Evolutionary conservation across 2,329 filamentous ascomycete species (phyloP), one percentile per base, ranked within the genome.

Genomic region (Aspergillus niger): DNA sequence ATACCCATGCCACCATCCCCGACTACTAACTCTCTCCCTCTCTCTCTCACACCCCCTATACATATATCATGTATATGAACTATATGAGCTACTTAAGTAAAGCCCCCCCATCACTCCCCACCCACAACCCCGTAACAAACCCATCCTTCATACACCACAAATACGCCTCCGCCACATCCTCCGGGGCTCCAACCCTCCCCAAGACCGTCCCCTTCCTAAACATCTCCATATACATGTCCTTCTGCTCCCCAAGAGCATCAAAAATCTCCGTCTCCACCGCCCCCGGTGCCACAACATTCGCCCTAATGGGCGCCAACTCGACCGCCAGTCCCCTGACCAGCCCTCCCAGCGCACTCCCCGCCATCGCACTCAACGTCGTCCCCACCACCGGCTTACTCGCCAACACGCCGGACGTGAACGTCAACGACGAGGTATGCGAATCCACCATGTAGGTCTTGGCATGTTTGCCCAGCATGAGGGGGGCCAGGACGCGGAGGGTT

Each of bases 81-180:
- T 20, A 20, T 20, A 20, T 17, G 20, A 20, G 0, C 20, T 20
- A 20, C 57, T 63, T 67, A 59, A 75, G 63, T 56, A 77, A 56
- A 48, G 67, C 71, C 6, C 79, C 79, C 11, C 77, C 78, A 65
- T 79, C 74, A 22, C 69, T 69, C 8, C 67, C 66, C 7, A 77
- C 63, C 28, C 71, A 58, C 10, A 60, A 65, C 1, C 79, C 79
- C 1, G 74, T 79, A 8, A 73, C 70, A 65, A 76, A 79, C 38
- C 65, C 55, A 69, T 81, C 79, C 63, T 73, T 76, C 79, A 82
- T 81, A 8, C 76, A 49, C 65, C 76, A 80, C 3, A 76, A 65
- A 73, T 81, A 81, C 20, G 75, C 73, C 70, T 82, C 79, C 1
- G 78, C 79, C 57, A 76, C 66, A 67, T 81, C 79, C 43, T 72